These are phyloP conservation scores for Cladophialophora yegresii DNA, from an alignment of 2,329 filamentous ascomycete species.

Conservation along the genomic window DNA sequence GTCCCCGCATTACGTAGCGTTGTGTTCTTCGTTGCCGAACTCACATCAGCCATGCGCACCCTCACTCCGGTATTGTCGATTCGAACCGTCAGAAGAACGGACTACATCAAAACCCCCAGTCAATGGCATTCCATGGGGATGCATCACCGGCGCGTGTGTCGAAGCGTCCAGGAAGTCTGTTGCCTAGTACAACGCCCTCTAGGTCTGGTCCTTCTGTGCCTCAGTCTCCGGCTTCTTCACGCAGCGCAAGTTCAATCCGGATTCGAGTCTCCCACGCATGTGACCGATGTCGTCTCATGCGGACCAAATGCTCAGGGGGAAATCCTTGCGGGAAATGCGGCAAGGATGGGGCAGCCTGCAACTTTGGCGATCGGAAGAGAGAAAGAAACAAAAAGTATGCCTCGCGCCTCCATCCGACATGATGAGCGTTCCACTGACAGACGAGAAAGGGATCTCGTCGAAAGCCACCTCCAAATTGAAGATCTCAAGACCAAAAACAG, in stretches of 20 bases:
- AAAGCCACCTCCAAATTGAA: not conserved
- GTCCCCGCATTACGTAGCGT: no score
- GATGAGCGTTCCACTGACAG: not conserved
- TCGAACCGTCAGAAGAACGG: not conserved
- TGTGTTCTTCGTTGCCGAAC: no score
- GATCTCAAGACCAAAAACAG: not conserved
- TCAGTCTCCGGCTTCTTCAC: not conserved
- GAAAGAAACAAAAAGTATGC: not conserved
- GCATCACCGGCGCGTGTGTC: not conserved
- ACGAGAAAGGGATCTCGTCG: not conserved
- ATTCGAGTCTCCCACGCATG: not conserved
- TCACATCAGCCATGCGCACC: not conserved
- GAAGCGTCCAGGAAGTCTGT: not conserved
- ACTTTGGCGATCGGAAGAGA: not conserved
- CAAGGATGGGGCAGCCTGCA: not conserved
- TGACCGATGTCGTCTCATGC: not conserved
- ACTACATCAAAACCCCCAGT: not conserved
- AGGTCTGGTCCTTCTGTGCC: not conserved
- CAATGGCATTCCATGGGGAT: not conserved
- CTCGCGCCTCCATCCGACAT: not conserved
- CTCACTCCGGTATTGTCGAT: not conserved
- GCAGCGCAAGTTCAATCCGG: not conserved
- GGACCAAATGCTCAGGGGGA: not conserved
- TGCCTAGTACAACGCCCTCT: not conserved
- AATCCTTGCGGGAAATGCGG: not conserved